Evolutionary conservation across 164 flowering plant species (phyloP), one percentile per base, ranked within the genome.

Genomic region (Chimonanthus praecox): DNA sequence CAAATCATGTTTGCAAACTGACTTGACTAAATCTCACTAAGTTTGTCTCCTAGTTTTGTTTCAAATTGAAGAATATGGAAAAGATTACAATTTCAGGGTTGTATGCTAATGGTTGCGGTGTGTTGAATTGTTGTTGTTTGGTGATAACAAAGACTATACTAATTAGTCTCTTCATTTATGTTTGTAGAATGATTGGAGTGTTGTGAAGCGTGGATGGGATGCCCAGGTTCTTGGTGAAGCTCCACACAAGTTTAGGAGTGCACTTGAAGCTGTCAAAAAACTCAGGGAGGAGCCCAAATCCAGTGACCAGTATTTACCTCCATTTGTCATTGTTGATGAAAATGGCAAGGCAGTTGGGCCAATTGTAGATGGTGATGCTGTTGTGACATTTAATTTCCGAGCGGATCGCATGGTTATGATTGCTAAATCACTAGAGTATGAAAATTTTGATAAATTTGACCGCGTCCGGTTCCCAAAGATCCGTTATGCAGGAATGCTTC

Each of bases 151-250:
- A 54, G 60, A 10, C 16, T 54, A 54, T 10, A 54, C 16, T 54
- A n/a, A 54, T 54, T 54, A 15, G 9, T 66, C 68, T 46, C 68
- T 47, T 68, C 7, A 21, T 18, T n/a, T 64, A 70, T 74, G 64
- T 72, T 72, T 72, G 74, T 81, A 95, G 99, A 95, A 95, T 79
- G 99, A 95, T 72, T 94, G 98, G 98, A 74, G 76, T 33, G 98
- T 94, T 68, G 89, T 94, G 16, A 94, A 94, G 78, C 83, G 98
- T 71, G 98, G 98, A 72, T 94, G 98, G 98, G 96, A 94, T 81
- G 97, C 98, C 44, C 98, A 94, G 65, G 97, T 95, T 79, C 98
- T 93, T 75, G 99, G 99, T 75, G 99, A 93, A 86, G 99, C 99
- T 47, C 99, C 93, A 33, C 79, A 87, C 92, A 89, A 93, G 73